phyloP scores from a whole-genome alignment of 2,329 filamentous ascomycete species.

The Alternaria novae-zelandiae region DNA sequence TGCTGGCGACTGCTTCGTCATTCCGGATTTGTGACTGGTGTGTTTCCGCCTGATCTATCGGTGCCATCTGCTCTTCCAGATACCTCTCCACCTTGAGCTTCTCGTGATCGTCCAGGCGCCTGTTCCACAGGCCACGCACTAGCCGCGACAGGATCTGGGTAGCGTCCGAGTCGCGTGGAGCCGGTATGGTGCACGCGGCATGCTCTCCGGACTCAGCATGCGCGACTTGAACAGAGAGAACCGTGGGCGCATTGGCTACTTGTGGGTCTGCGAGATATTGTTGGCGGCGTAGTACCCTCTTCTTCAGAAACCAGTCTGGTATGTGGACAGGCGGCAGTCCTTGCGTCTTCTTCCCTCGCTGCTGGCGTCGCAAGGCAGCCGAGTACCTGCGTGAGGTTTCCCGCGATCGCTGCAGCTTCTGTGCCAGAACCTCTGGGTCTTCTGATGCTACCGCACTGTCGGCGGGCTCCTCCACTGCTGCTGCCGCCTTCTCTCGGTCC shows the following conservation, averaged over 20 bases:
- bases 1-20: constrained; percentile 7
- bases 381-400: constrained; percentile 44
- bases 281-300: constrained; percentile 56
- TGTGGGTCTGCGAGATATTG: constrained; percentile 25
- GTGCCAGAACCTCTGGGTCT: constrained; percentile 43
- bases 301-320: constrained; percentile 63
- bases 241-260: constrained; percentile 12
- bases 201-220: constrained; percentile 34
- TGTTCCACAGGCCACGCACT: constrained; percentile 31
- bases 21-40: constrained; percentile 2
- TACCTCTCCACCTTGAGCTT: constrained; percentile 31
- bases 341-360: constrained; percentile 40
- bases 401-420: constrained; percentile 45
- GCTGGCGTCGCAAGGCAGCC: constrained; percentile 43
- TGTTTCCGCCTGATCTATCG: constrained; percentile 3
- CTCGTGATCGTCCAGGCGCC: constrained; percentile 29
- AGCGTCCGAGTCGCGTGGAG: constrained; percentile 24
- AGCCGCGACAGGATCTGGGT: constrained; percentile 32
- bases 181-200: constrained; percentile 29
- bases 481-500: constrained; percentile 19
- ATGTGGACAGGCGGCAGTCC: constrained; percentile 55
- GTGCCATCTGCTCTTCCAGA: constrained; percentile 19
- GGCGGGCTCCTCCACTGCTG: constrained; percentile 26
- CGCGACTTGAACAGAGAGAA: constrained; percentile 32
- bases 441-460: constrained; percentile 33